Evolutionary conservation across 148 eudicot genomes (phyloP), one percentile per base, ranked within the genome.

Genomic region (Chenopodium suecicum): DNA sequence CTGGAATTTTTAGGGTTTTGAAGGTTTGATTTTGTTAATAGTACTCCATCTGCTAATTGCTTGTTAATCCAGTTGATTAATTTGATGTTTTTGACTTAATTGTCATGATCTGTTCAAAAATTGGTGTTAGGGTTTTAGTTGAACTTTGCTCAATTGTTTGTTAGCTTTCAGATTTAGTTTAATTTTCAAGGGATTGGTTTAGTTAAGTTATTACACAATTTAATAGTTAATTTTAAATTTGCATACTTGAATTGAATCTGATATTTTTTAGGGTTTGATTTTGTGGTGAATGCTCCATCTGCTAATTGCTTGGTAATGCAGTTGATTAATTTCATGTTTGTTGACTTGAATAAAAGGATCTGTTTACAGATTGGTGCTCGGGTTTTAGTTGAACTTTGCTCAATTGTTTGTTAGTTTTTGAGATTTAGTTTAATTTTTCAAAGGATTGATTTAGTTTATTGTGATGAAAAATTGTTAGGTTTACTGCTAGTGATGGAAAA

Each of bases 401-500:
- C 31, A 73, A n/a, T 73, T 46, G 14, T 3, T 48, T n/a, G 37
- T 32, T 1, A 25, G 9, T 7, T 44, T 54, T 54, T 52, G 22
- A 19, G 4, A 19, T 3, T 20, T 56, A 23, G 44, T 48, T 46
- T 14, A 25, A 4, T 37, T 41, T 0, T 48, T 2, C 2, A 16
- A 25, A 19, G 54, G 52, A 69, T 60, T 62, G 73, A 77, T 74
- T 37, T 64, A 76, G 66, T 75, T 66, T 9, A 4, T 22, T n/a
- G 58, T 17, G 72, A 68, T 58, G 23, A 85, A 29, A 85, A 69
- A 27, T 46, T 17, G 0, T 25, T 85, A 94, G 98, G 95, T 91
- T 97, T 84, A 83, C 85, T 5, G 97, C 90, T 19, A 90, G 79
- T 86, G 99, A 97, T 88, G 99, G 99, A 23, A 92, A 94, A 66